Base-by-base conservation (phyloP, 169 alveolate species). In the Miamiensis avidus region DNA sequence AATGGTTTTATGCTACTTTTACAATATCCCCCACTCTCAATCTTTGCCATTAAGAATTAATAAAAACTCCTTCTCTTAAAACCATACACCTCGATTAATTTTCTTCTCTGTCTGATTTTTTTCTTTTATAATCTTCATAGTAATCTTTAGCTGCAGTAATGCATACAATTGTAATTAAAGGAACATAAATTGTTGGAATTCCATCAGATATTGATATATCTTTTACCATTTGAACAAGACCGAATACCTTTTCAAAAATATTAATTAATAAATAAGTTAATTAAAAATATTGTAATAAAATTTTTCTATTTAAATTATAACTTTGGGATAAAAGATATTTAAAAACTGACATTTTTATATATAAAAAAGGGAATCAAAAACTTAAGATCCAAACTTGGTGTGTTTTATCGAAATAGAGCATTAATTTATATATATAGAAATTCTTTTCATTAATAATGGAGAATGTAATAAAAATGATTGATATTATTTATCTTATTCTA, bases 101-200 rank as follows among this genome's bases (percentile, higher is more conserved):
- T 86, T 98, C 99, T 83, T 97, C 98, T 77, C 94, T 93, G 87
- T 99, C 99, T 32, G 99, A 95, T 88, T 93, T 94, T 86, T 98
- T 98, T 84, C 99, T 90, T 87, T 98, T 97, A 94, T 96, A 95
- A 92, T 99, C 99, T 91, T 99, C 99, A 82, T 96, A 97, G 75
- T 98, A 99, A 91, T 98, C 99, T 91, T 98, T 98, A 32, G 97
- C 92, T 33, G 99, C 99, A 90, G 98, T 96, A 30, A 98, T 98
- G 1, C 94, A 84, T 78, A 98, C 92, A 30, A 99, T 99, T 65
- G 97, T 94, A 72, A 97, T 85, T 65, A 99, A 94, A 4, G 99
- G 99, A 83, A 98, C 93, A 74, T 98, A 95, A 78, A 99, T 97
- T 26, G 99, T 97, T 6, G 99, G 99, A 27, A 97, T 88, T 20